Percentiles rank a stretch among this genome's conserved stretches.
Conservation (phyloP, 2,329 filamentous ascomycete genomes). For the Alternaria incomplexa region DNA sequence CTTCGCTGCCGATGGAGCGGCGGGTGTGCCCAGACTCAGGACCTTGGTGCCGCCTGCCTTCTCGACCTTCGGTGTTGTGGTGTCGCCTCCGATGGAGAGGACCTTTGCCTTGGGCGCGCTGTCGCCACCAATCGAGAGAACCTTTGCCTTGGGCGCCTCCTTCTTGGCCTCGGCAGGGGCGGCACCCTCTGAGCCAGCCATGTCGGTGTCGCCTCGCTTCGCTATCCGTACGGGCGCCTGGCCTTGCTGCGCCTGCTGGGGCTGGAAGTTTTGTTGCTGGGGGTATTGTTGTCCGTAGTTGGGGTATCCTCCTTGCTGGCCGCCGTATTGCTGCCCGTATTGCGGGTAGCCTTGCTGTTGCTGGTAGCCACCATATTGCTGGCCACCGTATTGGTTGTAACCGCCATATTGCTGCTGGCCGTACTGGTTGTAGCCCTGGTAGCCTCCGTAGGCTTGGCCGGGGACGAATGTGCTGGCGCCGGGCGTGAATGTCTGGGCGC, state of each 20-base stretch:
- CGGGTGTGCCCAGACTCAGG: conserved; percentile 71
- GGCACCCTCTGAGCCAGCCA: conserved; percentile 56
- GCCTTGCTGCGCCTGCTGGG: conserved; percentile 53
- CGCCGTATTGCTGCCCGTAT: conserved; percentile 55
- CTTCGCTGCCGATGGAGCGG: conserved; percentile 59
- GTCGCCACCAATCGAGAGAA: conserved; percentile 67
- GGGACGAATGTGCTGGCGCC: conserved; percentile 13
- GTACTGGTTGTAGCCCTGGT: conserved; percentile 66
- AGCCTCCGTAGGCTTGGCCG: conserved; percentile 52
- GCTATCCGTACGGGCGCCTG: conserved; percentile 65
- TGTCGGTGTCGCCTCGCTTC: conserved; percentile 63
- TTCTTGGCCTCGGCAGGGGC: conserved; percentile 47
- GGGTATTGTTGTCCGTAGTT: conserved; percentile 22
- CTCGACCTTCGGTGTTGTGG: conserved; percentile 61
- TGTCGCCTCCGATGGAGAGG: conserved; percentile 64
- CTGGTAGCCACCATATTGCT: conserved; percentile 48
- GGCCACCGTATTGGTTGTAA: conserved; percentile 64
- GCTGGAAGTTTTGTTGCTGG: conserved; percentile 41
- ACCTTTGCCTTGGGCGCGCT: conserved; percentile 64
- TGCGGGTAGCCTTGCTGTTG: conserved; percentile 54
- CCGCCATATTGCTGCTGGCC: conserved; percentile 49
- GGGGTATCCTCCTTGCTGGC: conserved; percentile 33
- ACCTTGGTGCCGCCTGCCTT: conserved; percentile 67
- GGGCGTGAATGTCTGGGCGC: conserved; percentile 18
- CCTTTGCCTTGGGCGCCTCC: conserved; percentile 64